Base-by-base conservation (phyloP, 306 rosid genomes). In the Erythrophleum fordii region DNA sequence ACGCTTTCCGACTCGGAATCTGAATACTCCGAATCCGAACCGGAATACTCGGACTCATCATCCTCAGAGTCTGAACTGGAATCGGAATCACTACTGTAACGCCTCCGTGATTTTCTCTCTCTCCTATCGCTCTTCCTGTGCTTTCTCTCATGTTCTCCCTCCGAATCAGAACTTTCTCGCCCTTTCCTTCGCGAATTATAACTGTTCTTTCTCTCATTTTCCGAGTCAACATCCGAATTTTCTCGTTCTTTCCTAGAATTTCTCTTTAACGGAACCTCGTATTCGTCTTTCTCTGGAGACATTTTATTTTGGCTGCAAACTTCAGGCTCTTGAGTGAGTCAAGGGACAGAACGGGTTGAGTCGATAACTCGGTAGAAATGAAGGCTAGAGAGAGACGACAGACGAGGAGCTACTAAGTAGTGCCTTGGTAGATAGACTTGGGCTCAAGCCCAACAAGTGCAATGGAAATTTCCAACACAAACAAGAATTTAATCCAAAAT, bases 71-170 rank as follows among this genome's bases (percentile, higher is more conserved):
- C 67, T 16, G 90, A 84, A 26, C 71, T 83, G 12, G 84, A 84
- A 22, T 80, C 86, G 10, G 93, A 88, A 22, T 85, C 90, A 49
- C 97, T 91, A 53, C 90, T 84, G 81, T 89, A 60, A 5, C 89
- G 68, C 37, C 84, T 78, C 65, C 97, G 83, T 9, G 92, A 89
- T 42, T 83, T 91, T 22, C 90, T 41, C 91, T 85, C 89, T 46
- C 88, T 67, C 42, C 71, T 71, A 18, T 65, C 69, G 26, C 84
- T 69, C 60, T 46, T 82, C 52, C 85, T 76, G 34, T 58, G 74
- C n/a, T 41, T 75, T 37, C 45, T 71, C 17, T 83, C 87, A 10
- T 67, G 80, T 1, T 81, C 83, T 16, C 48, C 87, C n/a, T 90
- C 86, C 12, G 88, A 88, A 28, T 75, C 90, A 1, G 87, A 89